Evolutionary conservation across 495 filamentous ascomycete species (phyloP).

Genomic region (Neurospora sp.): DNA sequence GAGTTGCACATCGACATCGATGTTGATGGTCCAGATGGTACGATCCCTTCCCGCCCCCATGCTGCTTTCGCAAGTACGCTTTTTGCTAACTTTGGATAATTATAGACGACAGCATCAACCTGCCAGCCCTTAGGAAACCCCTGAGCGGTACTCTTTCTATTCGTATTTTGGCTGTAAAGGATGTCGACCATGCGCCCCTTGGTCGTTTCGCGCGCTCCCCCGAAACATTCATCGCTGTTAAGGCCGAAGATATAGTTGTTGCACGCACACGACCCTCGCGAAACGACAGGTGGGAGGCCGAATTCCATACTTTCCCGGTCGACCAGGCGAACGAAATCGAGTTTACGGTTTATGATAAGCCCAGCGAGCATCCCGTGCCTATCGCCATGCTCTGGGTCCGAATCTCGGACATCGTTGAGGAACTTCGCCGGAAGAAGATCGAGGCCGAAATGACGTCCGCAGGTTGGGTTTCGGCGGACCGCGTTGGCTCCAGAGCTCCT

Average conservation of each 20-base stretch:
- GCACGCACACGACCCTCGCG: conserved; percentile 80
- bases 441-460: conserved; percentile 83
- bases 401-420: conserved; percentile 94
- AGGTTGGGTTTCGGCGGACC: conserved; percentile 95
- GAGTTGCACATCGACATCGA: conserved; percentile 97
- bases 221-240: conserved; percentile 90
- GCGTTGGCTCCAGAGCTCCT: conserved; percentile 54
- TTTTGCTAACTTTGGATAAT: conserved; percentile 3
- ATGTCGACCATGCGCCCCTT: conserved; percentile 88
- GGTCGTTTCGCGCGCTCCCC: conserved; percentile 80
- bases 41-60: conserved; percentile 4
- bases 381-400: conserved; percentile 94
- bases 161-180: conserved; percentile 76
- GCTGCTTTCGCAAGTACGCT: background rate
- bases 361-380: conserved; percentile 76
- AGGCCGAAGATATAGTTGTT: conserved; percentile 88
- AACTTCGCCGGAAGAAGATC: conserved; percentile 94
- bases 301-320: conserved; percentile 80
- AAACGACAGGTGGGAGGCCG: conserved; percentile 83
- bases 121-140: conserved; percentile 87
- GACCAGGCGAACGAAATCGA: conserved; percentile 99
- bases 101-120: conserved; percentile 90
- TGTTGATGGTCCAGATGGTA: conserved; percentile 77
- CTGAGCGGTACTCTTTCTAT: conserved; percentile 82
- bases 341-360: conserved; percentile 93